Percentiles rank a stretch among this genome's conserved stretches.
phyloP scores from a whole-genome alignment of 495 filamentous ascomycete species.

The Talaromyces borbonicus region DNA sequence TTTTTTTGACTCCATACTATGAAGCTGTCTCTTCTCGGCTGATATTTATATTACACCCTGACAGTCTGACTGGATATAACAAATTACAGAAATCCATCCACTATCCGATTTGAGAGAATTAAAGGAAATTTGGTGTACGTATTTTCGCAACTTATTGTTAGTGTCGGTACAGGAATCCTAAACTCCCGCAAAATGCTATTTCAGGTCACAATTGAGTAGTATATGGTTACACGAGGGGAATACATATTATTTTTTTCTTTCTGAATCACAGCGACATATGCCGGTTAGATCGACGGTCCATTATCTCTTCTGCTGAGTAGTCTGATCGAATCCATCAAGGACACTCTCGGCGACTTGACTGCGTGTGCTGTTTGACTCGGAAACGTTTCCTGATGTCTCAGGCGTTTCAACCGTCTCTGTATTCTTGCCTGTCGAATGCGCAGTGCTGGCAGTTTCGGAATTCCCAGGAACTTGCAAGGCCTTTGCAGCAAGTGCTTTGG shows the following conservation, averaged over 20 bases:
- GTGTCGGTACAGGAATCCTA: constrained; percentile 3
- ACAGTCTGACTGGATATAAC: too few relatives aligned
- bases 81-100: too few relatives aligned
- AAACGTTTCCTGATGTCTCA: constrained; percentile 5
- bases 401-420: constrained; percentile 10
- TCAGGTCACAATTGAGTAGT: constrained; percentile 3
- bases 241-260: too few relatives aligned
- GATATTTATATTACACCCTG: too few relatives aligned
- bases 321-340: constrained; percentile 44
- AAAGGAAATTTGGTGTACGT: neutral
- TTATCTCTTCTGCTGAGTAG: constrained; percentile 30
- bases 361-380: constrained; percentile 11
- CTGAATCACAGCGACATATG: too few relatives aligned
- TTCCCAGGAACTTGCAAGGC: constrained; percentile 23
- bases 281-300: too few relatives aligned
- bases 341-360: constrained; percentile 40
- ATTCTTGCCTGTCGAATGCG: constrained; percentile 2
- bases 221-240: too few relatives aligned
- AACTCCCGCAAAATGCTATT: constrained; percentile 6
- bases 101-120: neutral
- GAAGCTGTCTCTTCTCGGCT: too few relatives aligned
- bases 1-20: neutral
- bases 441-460: constrained; percentile 13
- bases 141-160: neutral
- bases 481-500: constrained; percentile 52